A percentile compares a stretch with the other conserved stretches of the same genome.
Conservation (phyloP, 345 rosid genomes). For the Turnera subulata region DNA sequence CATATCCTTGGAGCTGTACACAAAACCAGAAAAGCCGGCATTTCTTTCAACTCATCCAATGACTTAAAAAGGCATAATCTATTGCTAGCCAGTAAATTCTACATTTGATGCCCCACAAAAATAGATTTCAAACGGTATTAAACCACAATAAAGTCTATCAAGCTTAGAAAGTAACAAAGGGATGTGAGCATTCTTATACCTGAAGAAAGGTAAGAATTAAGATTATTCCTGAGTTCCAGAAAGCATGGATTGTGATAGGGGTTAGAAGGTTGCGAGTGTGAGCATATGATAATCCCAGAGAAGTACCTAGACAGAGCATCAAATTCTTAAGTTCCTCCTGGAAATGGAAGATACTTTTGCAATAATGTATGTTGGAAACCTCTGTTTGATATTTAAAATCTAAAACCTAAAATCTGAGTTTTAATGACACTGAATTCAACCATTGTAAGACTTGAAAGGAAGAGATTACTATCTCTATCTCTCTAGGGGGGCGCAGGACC, state of each 20-base stretch:
- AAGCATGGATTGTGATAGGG: slow-evolving; percentile 76
- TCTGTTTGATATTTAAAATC: no score
- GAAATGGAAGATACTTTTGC: not conserved
- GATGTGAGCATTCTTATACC: slow-evolving; percentile 34
- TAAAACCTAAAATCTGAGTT: no score
- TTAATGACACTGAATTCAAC: no score
- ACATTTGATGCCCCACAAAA: not conserved
- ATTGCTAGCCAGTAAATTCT: not conserved
- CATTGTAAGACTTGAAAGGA: no score
- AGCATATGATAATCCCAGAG: slow-evolving; percentile 80
- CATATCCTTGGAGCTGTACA: slow-evolving; percentile 73
- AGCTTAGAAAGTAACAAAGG: no score
- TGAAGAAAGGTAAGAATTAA: slow-evolving; percentile 78
- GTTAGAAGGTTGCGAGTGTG: slow-evolving; percentile 84
- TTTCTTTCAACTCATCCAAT: not conserved
- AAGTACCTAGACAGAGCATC: slow-evolving; percentile 42
- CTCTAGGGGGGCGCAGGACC: no score
- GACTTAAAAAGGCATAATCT: not conserved
- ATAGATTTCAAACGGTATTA: slow-evolving; percentile 5
- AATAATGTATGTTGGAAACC: not conserved
- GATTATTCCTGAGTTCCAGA: slow-evolving; percentile 88
- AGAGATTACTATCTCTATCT: no score
- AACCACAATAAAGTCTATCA: not conserved
- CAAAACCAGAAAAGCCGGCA: slow-evolving; percentile 9
- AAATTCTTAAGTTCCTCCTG: slow-evolving; percentile 1